Evolutionary conservation across 768 basidiomycete species (phyloP).

Genomic region (Hygrocybe punicea): DNA sequence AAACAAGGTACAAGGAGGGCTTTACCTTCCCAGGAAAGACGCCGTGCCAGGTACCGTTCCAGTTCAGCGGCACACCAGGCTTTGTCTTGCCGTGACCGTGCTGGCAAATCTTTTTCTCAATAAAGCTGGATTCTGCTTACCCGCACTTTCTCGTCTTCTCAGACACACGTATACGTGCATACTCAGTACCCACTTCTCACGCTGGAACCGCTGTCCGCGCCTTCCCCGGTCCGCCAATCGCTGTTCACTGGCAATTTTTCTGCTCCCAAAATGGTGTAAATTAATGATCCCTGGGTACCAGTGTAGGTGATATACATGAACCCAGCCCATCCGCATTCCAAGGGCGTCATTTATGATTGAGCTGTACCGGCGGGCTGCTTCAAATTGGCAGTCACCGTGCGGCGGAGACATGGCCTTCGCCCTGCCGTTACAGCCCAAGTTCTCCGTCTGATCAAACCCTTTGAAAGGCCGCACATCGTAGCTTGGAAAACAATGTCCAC

Average conservation of each 20-base stretch:
- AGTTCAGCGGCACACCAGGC: too few species aligned
- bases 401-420: not conserved
- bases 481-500: not conserved
- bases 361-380: too few species aligned
- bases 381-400: not conserved
- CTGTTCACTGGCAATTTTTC: not conserved
- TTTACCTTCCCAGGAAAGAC: not conserved
- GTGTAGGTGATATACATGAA: not conserved
- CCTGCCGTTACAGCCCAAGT: not conserved
- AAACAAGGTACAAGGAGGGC: too few species aligned
- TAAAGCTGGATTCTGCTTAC: not conserved
- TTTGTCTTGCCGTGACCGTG: not conserved
- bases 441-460: not conserved
- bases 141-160: conserved; percentile 1
- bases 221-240: not conserved
- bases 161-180: not conserved
- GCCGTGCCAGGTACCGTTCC: not conserved
- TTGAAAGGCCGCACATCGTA: not conserved
- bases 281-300: not conserved
- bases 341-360: not conserved
- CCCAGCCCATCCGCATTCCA: not conserved
- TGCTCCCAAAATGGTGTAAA: not conserved
- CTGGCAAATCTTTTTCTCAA: not conserved
- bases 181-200: not conserved
- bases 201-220: conserved; percentile 4